Evolutionary conservation across 139 green algal genomes (phyloP).

Genomic region (Parachlorella kessleri): DNA sequence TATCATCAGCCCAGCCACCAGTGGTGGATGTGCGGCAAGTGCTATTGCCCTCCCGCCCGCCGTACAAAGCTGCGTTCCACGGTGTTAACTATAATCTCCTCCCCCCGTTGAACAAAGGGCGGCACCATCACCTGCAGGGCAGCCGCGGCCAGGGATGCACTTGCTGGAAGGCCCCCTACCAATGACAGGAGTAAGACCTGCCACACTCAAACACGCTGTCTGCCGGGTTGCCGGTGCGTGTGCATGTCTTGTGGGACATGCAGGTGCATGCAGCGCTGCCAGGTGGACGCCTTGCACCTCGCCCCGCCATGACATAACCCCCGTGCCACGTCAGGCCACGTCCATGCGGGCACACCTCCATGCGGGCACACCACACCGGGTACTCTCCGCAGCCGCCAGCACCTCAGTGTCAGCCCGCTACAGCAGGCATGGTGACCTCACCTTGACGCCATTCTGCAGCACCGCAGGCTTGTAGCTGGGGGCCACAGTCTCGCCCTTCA

Average conservation of each 20-base stretch:
- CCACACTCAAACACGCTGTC: too few species aligned
- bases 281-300: too few species aligned
- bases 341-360: not conserved
- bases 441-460: slow-evolving; percentile 12
- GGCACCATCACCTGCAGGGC: slow-evolving; percentile 39
- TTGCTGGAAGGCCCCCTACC: too few species aligned
- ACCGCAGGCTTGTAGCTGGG: slow-evolving; percentile 38
- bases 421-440: not conserved
- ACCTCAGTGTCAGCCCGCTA: not conserved
- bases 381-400: too few species aligned
- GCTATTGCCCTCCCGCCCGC: slow-evolving; percentile 15
- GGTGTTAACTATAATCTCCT: slow-evolving; percentile 48
- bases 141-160: too few species aligned
- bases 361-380: too few species aligned
- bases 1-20: too few species aligned
- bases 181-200: too few species aligned
- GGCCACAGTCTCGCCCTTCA: slow-evolving; percentile 39
- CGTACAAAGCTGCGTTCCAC: slow-evolving; percentile 43
- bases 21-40: too few species aligned
- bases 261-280: too few species aligned
- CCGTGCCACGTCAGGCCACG: not conserved
- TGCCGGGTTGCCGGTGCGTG: too few species aligned
- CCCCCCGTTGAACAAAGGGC: slow-evolving; percentile 34
- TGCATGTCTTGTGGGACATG: too few species aligned
- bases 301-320: not conserved